Base-by-base conservation (phyloP, 1,284 basidiomycete genomes). In the Malassezia slooffiae region DNA sequence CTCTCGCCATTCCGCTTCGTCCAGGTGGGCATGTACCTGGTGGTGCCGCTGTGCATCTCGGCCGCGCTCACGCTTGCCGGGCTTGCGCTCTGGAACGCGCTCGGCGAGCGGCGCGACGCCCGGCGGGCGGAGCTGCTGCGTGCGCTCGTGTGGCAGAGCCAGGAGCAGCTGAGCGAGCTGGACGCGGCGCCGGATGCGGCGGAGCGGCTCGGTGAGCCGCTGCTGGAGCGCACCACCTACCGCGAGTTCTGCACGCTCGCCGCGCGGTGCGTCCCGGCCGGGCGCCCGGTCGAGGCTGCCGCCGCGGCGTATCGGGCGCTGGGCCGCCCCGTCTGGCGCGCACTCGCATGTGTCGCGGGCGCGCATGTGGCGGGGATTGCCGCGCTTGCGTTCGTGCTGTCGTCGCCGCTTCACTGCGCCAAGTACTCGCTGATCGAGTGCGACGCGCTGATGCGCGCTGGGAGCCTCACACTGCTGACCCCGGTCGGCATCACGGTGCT, bases 41-140 rank as follows among this genome's bases (percentile, higher is more conserved):
- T 60, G 20, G 44, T 62, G 5, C 60, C 64, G 16, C 43, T 67
- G 4, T 46, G 64, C 22, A 30, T 68, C 6, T 52, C 52, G 27
- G 52, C 60, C 12, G 55, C 55, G 10, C 36, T 67, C 17, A 60
- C 62, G 23, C 43, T 67, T 24, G 34, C 43, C 17, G 65, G 63
- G 3, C 36, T 68, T 7, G 24, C 28, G 19, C 20, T 44, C 4
- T 50, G 47, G 47, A 23, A 29, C 12, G 17, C 32, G 22, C 34
- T 44, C 13, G 47, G 34, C 2, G n/a, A 12, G 10, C 22, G 27
- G 9, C 42, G 47, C 23, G 41, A 43, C 20, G 30, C 16, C n/a
- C 22, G 27, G n/a, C 37, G 42, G 17, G 29, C 28, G 9, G 24
- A 19, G 4, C 34, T 44, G 12, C 4, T 27, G 11, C 16, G 11